phyloP scores from a whole-genome alignment of 2,329 filamentous ascomycete genomes.

The Colletotrichum sp. region DNA sequence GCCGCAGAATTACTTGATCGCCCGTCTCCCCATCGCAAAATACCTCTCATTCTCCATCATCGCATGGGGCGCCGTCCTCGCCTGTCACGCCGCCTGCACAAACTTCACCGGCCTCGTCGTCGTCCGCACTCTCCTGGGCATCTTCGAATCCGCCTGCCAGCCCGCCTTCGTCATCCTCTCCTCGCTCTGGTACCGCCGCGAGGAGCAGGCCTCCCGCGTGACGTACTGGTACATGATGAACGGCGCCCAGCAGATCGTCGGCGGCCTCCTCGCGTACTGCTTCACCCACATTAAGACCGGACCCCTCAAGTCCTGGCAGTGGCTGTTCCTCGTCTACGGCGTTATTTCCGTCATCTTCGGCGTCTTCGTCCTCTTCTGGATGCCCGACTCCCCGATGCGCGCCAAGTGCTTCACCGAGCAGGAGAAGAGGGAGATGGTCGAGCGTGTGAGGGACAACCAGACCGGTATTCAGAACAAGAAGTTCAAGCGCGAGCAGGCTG shows the following conservation, averaged over 20 bases:
- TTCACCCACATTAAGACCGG: slow-evolving; percentile 57
- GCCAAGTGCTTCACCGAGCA: slow-evolving; percentile 72
- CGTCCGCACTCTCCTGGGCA: slow-evolving; percentile 70
- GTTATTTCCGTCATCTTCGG: slow-evolving; percentile 67
- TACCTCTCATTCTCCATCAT: slow-evolving; percentile 66
- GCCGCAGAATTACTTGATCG: slow-evolving; percentile 66
- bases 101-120: slow-evolving; percentile 65
- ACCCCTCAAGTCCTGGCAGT: slow-evolving; percentile 69
- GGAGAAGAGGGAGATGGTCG: slow-evolving; percentile 68
- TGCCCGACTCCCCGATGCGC: slow-evolving; percentile 74
- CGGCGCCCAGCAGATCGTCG: slow-evolving; percentile 74
- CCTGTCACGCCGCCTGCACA: slow-evolving; percentile 63
- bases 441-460: slow-evolving; percentile 64
- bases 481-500: slow-evolving; percentile 51
- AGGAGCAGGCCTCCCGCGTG: slow-evolving; percentile 70
- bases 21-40: slow-evolving; percentile 70
- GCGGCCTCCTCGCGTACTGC: slow-evolving; percentile 72
- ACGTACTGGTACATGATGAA: slow-evolving; percentile 84
- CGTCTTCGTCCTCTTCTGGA: slow-evolving; percentile 65
- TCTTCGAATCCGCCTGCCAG: slow-evolving; percentile 74
- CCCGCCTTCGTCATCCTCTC: slow-evolving; percentile 71
- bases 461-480: slow-evolving; percentile 63
- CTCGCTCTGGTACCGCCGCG: slow-evolving; percentile 73
- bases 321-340: slow-evolving; percentile 72
- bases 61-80: slow-evolving; percentile 66